These are phyloP conservation scores for Paecilomyces sp. DNA, from an alignment of 2,329 filamentous ascomycete species.

Conservation along the genomic window DNA sequence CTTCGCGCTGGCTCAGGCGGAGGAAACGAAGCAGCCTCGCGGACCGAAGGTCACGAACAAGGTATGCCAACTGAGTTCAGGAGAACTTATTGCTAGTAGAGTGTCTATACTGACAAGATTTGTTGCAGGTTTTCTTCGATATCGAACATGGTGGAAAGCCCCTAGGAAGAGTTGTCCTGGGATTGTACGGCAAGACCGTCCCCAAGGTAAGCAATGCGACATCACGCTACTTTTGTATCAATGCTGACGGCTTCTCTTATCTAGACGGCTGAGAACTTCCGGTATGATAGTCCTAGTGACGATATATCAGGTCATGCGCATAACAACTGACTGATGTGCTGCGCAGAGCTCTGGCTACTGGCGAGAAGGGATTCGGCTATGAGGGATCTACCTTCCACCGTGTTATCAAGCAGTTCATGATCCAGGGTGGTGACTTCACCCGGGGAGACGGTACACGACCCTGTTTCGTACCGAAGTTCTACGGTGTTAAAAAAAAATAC, in stretches of 20 bases:
- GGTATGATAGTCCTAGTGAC: slow-evolving; percentile 29
- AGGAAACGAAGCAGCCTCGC: slow-evolving; percentile 57
- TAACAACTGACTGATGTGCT: slow-evolving; percentile 8
- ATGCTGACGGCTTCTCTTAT: background rate
- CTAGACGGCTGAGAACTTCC: slow-evolving; percentile 59
- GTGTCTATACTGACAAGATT: slow-evolving; percentile 2
- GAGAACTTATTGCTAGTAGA: background rate
- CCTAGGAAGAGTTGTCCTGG: slow-evolving; percentile 55
- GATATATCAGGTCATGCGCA: background rate
- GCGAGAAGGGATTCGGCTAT: slow-evolving; percentile 62
- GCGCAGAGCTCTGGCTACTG: slow-evolving; percentile 51
- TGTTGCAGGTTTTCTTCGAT: slow-evolving; percentile 55
- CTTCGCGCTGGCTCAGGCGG: slow-evolving; percentile 63
- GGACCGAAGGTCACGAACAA: slow-evolving; percentile 95
- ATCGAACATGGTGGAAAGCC: slow-evolving; percentile 57
- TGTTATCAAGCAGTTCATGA: slow-evolving; percentile 65
- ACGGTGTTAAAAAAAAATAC: background rate
- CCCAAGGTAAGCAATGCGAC: slow-evolving; percentile 45
- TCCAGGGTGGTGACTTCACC: slow-evolving; percentile 64
- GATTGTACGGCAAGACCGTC: slow-evolving; percentile 61
- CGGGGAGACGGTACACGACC: slow-evolving; percentile 46
- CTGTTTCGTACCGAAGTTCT: background rate
- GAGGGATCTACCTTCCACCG: slow-evolving; percentile 62
- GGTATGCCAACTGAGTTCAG: slow-evolving; percentile 37
- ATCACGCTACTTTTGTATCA: background rate